Percentiles rank a stretch among this genome's conserved stretches.
These are phyloP conservation scores for Myrmaecium sp. DNA, from an alignment of 2,329 filamentous ascomycete genomes.

Conservation along the genomic window DNA sequence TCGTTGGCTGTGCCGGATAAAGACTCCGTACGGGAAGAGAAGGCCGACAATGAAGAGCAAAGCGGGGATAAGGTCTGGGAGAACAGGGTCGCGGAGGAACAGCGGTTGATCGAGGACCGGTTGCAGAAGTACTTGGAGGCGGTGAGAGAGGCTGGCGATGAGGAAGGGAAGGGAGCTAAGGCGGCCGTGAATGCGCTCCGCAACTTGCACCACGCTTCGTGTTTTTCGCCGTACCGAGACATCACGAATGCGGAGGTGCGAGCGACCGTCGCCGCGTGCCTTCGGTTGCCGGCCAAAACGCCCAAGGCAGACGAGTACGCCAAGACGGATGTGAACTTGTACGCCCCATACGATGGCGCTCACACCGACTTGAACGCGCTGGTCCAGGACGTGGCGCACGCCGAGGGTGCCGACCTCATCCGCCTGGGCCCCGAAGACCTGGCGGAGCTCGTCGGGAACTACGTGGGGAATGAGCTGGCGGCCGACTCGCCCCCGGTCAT, in stretches of 20 bases:
- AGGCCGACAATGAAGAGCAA: too few species aligned
- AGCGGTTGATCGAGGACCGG: too few species aligned
- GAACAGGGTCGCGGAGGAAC: too few species aligned
- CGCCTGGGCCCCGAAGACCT: conserved; percentile 53
- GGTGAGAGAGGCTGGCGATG: too few species aligned
- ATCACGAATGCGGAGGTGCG: conserved; percentile 23
- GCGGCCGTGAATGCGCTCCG: background rate
- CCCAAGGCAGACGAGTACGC: conserved; percentile 28
- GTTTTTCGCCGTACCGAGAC: background rate
- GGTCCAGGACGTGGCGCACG: conserved; percentile 45
- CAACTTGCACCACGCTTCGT: background rate
- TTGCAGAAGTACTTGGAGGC: too few species aligned
- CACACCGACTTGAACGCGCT: conserved; percentile 39
- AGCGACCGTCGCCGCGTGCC: conserved; percentile 33
- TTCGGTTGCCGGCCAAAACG: conserved; percentile 20
- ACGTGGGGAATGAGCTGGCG: conserved; percentile 48
- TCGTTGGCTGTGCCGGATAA: background rate
- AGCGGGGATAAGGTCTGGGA: too few species aligned
- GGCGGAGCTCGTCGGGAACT: conserved; percentile 50
- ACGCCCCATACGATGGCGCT: conserved; percentile 40
- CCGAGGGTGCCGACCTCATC: conserved; percentile 49
- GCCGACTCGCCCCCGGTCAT: conserved; percentile 20
- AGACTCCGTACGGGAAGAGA: too few species aligned
- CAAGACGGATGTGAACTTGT: conserved; percentile 41
- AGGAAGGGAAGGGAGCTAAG: background rate